Base-by-base conservation (phyloP, 2,329 filamentous ascomycete species). In the Monosporascus cannonballus region DNA sequence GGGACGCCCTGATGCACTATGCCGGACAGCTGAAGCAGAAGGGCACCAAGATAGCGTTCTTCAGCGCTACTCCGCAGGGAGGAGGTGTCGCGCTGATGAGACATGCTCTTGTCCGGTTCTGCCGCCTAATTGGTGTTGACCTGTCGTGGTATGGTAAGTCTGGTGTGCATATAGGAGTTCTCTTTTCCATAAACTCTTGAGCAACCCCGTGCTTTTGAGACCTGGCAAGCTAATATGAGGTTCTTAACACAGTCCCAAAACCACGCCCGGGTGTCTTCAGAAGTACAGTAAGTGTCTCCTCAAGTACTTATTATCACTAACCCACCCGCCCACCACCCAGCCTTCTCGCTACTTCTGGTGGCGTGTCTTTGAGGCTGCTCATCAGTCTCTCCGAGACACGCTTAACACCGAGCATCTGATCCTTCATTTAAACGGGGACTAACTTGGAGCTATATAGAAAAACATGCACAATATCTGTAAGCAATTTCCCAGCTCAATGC, bases 41-140 rank as follows among this genome's bases (percentile, higher is more conserved):
- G 48, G 84, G 86, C 52, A 78, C 81, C 54, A 87, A 84, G 64
- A 77, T 91, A 60, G 87, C 87, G 2, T 91, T 90, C 70, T 91
- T 92, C 75, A 90, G 86, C 65, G 83, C 83, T 51, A 92, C 88
- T 1, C 88, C 88, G 2, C 88, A 92, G 64, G 88, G 89, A n/a
- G 89, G 89, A 48, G 88, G 89, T 42, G 89, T 93, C 8, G 88
- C 88, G 5, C 74, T 92, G 48, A 93, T 93, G 89, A 78, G 89
- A 25, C 89, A 93, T 67, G 86, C 89, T 9, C 69, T 93, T 30
- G 81, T 92, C 47, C 80, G 89, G 50, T 87, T 91, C 62, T 79
- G 86, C 25, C 78, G 81, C 51, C 72, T 84, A 3, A 65, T 89
- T 45, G 85, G 81, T 1, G 82, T 90, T 1, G 79, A 92, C 56